phyloP scores from a whole-genome alignment of 192 early-diverging fungal species.

The Tieghemiomyces parasiticus region DNA sequence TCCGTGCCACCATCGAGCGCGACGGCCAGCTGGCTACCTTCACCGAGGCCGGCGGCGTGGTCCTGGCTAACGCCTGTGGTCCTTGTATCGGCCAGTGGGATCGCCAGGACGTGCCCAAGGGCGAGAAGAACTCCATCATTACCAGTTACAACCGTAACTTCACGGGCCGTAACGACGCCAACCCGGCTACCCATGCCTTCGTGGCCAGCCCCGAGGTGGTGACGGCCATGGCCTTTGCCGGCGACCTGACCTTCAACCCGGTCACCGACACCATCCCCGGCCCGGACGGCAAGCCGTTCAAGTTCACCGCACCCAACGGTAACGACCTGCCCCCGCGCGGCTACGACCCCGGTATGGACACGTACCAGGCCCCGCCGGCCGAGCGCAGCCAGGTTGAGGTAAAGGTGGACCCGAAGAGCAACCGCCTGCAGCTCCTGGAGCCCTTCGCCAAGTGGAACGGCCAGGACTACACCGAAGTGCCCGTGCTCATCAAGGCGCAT shows the following conservation, averaged over 20 bases:
- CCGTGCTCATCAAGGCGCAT: constrained; percentile 87
- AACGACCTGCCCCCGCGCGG: constrained; percentile 79
- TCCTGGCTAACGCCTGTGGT: constrained; percentile 95
- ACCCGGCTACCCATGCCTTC: constrained; percentile 92
- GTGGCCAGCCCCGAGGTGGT: constrained; percentile 90
- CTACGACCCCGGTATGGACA: constrained; percentile 87
- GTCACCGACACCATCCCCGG: constrained; percentile 75
- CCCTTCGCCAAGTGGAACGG: constrained; percentile 86
- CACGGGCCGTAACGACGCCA: constrained; percentile 96
- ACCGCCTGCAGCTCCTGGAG: constrained; percentile 80
- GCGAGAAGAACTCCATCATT: constrained; percentile 93
- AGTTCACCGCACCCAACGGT: constrained; percentile 74
- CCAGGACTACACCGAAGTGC: constrained; percentile 62
- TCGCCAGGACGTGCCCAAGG: constrained; percentile 91
- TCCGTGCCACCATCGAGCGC: constrained; percentile 87
- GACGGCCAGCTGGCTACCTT: constrained; percentile 74
- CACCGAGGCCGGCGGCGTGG: constrained; percentile 63
- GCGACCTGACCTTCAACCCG: constrained; percentile 90
- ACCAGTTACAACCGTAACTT: constrained; percentile 99
- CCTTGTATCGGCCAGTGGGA: constrained; percentile 99
- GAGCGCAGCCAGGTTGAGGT: constrained; percentile 64
- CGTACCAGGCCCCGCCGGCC: constrained; percentile 86
- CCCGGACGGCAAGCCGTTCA: constrained; percentile 86
- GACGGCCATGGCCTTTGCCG: constrained; percentile 91
- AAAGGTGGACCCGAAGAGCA: constrained; percentile 63